These are phyloP conservation scores for slime mould (Dictyostelium discoideum) DNA, from an alignment of 78 protist species.

Conservation along the genomic window DNA sequence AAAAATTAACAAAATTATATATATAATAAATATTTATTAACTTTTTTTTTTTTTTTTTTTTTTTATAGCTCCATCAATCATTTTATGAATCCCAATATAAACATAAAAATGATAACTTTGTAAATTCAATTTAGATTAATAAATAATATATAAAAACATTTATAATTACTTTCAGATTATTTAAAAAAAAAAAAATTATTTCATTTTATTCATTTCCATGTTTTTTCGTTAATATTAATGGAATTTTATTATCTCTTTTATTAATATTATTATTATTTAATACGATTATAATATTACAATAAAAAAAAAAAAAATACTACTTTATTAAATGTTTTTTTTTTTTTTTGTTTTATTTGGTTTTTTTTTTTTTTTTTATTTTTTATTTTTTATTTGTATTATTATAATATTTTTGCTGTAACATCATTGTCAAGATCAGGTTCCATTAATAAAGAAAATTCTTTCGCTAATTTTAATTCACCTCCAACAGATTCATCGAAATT, in stretches of 20 bases:
- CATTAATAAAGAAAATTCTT: constrained; percentile 45
- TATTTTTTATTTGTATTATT: background rate
- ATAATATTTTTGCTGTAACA: constrained; percentile 5
- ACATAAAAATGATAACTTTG: constrained; percentile 8
- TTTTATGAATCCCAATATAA: constrained; percentile 22
- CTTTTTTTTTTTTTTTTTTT: background rate
- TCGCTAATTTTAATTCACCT: constrained; percentile 76
- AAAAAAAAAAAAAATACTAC: background rate
- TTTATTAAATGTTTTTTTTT: too few relatives aligned
- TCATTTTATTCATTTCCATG: too few relatives aligned
- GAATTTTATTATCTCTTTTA: too few relatives aligned
- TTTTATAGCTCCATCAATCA: constrained; percentile 16
- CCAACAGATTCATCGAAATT: constrained; percentile 76
- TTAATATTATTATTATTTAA: too few relatives aligned
- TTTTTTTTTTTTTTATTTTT: too few relatives aligned
- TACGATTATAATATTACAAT: too few relatives aligned
- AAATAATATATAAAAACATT: background rate
- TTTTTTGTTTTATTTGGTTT: background rate
- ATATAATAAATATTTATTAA: background rate
- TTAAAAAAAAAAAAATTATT: too few relatives aligned
- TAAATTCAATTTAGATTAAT: constrained; percentile 7
- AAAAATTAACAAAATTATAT: background rate
- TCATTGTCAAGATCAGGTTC: constrained; percentile 35
- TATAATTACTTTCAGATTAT: background rate
- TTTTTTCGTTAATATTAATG: too few relatives aligned